Percentiles rank a stretch among this genome's conserved stretches.
Conservation (phyloP, 2,329 filamentous ascomycete genomes). For the Decorospora gaudefroyi region DNA sequence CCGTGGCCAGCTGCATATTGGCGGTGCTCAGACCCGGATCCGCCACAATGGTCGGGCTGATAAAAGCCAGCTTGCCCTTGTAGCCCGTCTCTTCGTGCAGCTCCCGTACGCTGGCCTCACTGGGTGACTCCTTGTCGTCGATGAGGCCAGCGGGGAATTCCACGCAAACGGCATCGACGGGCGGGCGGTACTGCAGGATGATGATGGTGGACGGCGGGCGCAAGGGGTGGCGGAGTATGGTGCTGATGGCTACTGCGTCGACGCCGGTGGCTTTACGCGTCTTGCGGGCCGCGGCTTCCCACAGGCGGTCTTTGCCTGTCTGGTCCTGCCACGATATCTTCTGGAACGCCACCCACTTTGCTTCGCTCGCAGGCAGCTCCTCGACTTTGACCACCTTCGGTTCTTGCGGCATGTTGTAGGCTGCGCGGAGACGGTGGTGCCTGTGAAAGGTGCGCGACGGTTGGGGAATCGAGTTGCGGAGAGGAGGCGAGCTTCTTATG, state of each 20-base stretch:
- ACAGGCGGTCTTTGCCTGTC: constrained; percentile 53
- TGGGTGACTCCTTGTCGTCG: constrained; percentile 61
- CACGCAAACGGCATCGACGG: constrained; percentile 61
- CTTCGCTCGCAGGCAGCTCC: constrained; percentile 56
- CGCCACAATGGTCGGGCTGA: constrained; percentile 69
- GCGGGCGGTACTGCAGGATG: constrained; percentile 64
- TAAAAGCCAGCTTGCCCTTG: constrained; percentile 56
- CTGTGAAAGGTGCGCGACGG: constrained; percentile 20
- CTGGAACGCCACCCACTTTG: constrained; percentile 62
- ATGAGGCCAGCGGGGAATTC: constrained; percentile 65
- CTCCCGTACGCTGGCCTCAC: constrained; percentile 62
- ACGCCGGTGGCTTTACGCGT: constrained; percentile 61
- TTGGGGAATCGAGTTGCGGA: background rate
- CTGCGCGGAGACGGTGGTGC: constrained; percentile 16
- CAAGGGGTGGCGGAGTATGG: constrained; percentile 57
- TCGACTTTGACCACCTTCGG: constrained; percentile 47
- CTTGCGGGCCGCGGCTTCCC: constrained; percentile 57
- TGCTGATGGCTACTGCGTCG: constrained; percentile 63
- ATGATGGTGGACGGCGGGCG: constrained; percentile 58
- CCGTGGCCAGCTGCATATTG: constrained; percentile 65
- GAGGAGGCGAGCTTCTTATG: background rate
- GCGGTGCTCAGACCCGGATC: constrained; percentile 65
- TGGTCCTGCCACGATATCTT: constrained; percentile 58
- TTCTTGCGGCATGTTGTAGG: constrained; percentile 42
- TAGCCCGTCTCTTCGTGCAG: constrained; percentile 67